Evolutionary conservation across 179 eudicot species (phyloP), one percentile per base, ranked within the genome.

Genomic region (Silene coronaria): DNA sequence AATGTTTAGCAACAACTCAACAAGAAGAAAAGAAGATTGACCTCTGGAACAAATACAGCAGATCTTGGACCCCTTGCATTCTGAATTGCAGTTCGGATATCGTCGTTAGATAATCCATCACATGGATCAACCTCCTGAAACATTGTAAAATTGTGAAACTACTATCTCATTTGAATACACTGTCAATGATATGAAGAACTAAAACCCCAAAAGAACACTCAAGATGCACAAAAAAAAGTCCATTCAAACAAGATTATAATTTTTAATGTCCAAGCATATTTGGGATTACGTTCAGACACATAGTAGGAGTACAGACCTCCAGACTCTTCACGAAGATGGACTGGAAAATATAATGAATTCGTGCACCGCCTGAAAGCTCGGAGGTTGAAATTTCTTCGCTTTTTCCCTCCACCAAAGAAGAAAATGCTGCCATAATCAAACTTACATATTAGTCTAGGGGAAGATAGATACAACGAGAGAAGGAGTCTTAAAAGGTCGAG

Each of bases 11-110:
- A 19, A 77, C 61, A 68, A 24, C 11, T 38, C 46, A 38, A 38
- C 46, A 46, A 42, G n/a, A 53, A n/a, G 38, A 70, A 5, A 57
- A 80, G 6, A 16, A 75, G 16, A 71, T 59, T 78, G 45, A 86
- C 91, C 84, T 85, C 91, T 71, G 86, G 83, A 77, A 76, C 85
- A 81, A 88, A 88, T 26, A 88, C 82, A 38, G 87, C 87, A 58
- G 85, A 81, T 70, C 87, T 86, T 57, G 91, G 91, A 81, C 91
- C 91, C 76, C 86, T 80, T 70, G 91, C 89, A 80, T 88, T 88
- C 76, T 85, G 89, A 71, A 88, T 86, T 6, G 87, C 84, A 6
- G 85, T 88, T 69, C 87, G 77, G 70, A 88, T 83, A 70, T 88
- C 89, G 42, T 83, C 88, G 73, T 88, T 84, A 34, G 87, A 72